Base-by-base conservation (phyloP, 2,329 filamentous ascomycete species). In the Sclerotiophoma versabilis region DNA sequence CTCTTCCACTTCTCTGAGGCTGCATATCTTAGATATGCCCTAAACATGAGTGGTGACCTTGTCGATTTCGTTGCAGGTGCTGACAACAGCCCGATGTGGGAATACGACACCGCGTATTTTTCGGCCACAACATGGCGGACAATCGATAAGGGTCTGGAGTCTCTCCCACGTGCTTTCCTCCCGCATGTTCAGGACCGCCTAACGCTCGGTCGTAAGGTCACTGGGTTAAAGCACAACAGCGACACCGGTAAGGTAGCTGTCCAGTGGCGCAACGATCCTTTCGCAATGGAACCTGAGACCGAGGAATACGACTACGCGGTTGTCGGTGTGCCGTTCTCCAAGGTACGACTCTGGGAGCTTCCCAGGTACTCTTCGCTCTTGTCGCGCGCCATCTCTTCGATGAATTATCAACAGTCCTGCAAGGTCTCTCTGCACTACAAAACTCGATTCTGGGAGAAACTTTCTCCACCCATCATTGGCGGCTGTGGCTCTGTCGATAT, bases 371-470 rank as follows among this genome's bases (percentile, higher is more conserved):
- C 81, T 25, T 77, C 77, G n/a, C 74, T 83, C 4, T 70, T 84
- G 26, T 70, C 69, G 33, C 79, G 78, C 10, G 80, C 81, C 5
- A 83, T 83, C 62, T 69, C 61, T 20, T 72, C 73, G 14, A 74
- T 84, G 54, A 81, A 82, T 59, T 84, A 83, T 67, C 66, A 76
- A 20, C 79, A 77, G 20, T 73, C 76, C 1, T 84, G 81, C 67
- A 84, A 84, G 69, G 81, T 91, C 0, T 84, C 87, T 0, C 80
- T 91, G 2, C 86, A 88, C 70, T 91, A 88, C 76, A 78, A 82
- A 52, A 85, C 87, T 0, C 84, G 88, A 1, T 84, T 84, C 74
- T 84, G 82, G 82, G 82, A 84, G 57, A 78, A 84, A 52, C 71
- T 82, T 8, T 69, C 73, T 2, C 70, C 77, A 1, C 81, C 83